phyloP scores from a whole-genome alignment of 1,284 basidiomycete species.

The Pisolithus thermaeus region DNA sequence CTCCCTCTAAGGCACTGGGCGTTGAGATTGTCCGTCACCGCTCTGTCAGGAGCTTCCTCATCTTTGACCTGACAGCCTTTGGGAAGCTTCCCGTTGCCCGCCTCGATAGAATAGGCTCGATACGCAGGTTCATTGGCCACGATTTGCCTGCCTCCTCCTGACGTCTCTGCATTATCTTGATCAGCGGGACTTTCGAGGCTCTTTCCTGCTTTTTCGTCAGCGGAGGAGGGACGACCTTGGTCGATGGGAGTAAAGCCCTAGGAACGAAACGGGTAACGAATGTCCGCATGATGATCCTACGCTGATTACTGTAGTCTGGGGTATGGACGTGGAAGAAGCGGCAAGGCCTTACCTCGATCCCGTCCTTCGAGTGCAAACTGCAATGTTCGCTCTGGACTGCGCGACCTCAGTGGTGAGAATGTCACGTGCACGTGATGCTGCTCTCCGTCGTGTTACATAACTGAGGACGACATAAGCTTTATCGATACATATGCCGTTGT shows the following conservation, averaged over 20 bases:
- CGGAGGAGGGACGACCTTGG: slow-evolving; percentile 19
- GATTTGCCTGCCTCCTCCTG: slow-evolving; percentile 31
- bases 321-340: no score
- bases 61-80: slow-evolving; percentile 27
- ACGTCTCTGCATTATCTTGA: slow-evolving; percentile 36
- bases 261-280: slow-evolving; percentile 39
- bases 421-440: neutral
- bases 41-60: slow-evolving; percentile 37
- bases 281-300: slow-evolving; percentile 8
- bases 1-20: neutral
- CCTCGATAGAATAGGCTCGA: slow-evolving; percentile 36
- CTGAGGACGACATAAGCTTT: no score
- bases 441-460: slow-evolving; percentile 14
- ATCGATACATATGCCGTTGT: no score
- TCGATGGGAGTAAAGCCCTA: slow-evolving; percentile 27
- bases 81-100: slow-evolving; percentile 33
- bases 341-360: no score
- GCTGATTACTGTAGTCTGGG: neutral
- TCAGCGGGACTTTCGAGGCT: slow-evolving; percentile 28
- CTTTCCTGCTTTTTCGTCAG: slow-evolving; percentile 28
- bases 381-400: neutral
- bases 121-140: slow-evolving; percentile 41
- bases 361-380: no score
- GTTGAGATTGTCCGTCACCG: slow-evolving; percentile 13
- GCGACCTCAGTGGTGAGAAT: neutral